A percentile compares a stretch with the other conserved stretches of the same genome.
phyloP scores from a whole-genome alignment of 257 asterid genomes.

The Schizonepeta tenuifolia region DNA sequence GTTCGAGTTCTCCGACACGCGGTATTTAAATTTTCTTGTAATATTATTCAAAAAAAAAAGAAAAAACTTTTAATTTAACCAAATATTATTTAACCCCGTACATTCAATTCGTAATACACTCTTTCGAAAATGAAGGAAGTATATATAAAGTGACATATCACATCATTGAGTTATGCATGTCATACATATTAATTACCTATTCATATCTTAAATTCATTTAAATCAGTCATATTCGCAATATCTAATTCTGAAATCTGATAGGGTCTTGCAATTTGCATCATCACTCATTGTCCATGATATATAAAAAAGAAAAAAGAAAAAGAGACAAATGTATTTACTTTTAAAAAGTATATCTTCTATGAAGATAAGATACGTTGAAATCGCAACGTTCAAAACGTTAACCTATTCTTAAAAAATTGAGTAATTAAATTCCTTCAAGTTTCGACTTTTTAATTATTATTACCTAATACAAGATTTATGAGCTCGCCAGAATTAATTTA shows the following conservation, averaged over 20 bases:
- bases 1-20: no score
- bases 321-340: not conserved
- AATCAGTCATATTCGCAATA: not conserved
- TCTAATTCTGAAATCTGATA: not conserved
- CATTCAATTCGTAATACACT: no score
- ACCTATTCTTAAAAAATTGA: slow-evolving; percentile 19
- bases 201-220: not conserved
- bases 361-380: slow-evolving; percentile 38
- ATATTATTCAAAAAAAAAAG: no score
- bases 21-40: no score
- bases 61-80: no score
- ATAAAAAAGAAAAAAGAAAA: slow-evolving; percentile 4
- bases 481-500: not conserved
- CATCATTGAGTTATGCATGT: no score
- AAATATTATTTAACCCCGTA: no score
- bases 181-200: no score
- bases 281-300: slow-evolving; percentile 13
- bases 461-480: slow-evolving; percentile 7
- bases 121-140: no score
- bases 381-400: slow-evolving; percentile 30
- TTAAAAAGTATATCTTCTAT: not conserved
- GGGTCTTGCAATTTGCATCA: slow-evolving; percentile 18
- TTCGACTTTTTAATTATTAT: slow-evolving; percentile 3
- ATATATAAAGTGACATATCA: not conserved
- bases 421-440: not conserved